Conservation (phyloP, 805 yeast species). For the Candida railenensis region DNA sequence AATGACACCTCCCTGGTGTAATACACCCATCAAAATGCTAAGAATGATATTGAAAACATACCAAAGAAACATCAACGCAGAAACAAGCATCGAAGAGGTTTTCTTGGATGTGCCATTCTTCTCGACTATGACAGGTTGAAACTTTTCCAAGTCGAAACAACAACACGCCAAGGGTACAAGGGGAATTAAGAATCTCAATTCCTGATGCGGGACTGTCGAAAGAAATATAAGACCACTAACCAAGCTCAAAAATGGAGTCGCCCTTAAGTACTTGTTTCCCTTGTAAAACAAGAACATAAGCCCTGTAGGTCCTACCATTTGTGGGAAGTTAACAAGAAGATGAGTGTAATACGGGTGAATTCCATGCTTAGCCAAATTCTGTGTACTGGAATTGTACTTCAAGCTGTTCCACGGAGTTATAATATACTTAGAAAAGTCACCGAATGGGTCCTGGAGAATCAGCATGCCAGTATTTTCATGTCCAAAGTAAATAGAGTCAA, state of each 20-base stretch:
- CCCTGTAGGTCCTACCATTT: conserved; percentile 73
- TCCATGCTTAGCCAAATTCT: conserved; percentile 77
- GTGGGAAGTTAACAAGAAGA: conserved; percentile 71
- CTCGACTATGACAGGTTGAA: conserved; percentile 3
- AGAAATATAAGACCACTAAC: conserved; percentile 60
- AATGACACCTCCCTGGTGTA: conserved; percentile 90
- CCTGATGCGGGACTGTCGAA: conserved; percentile 88
- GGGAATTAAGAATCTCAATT: conserved; percentile 83
- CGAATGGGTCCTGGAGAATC: conserved; percentile 11
- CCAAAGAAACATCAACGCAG: conserved; percentile 46
- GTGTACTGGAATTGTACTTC: conserved; percentile 57
- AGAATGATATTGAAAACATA: conserved; percentile 59
- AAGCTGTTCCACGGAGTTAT: conserved; percentile 80
- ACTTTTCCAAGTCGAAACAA: conserved; percentile 47
- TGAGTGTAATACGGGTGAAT: conserved; percentile 79
- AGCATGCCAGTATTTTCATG: background rate
- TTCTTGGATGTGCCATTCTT: background rate
- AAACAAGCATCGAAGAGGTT: conserved; percentile 10
- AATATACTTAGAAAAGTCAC: conserved; percentile 28
- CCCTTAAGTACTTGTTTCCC: conserved; percentile 36
- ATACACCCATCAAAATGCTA: conserved; percentile 68
- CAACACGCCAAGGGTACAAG: conserved; percentile 67
- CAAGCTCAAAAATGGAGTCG: conserved; percentile 60
- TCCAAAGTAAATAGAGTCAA: conserved; percentile 54
- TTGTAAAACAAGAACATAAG: conserved; percentile 45